phyloP scores from a whole-genome alignment of 129 eudicot species.

The Escallonia herrerae region DNA sequence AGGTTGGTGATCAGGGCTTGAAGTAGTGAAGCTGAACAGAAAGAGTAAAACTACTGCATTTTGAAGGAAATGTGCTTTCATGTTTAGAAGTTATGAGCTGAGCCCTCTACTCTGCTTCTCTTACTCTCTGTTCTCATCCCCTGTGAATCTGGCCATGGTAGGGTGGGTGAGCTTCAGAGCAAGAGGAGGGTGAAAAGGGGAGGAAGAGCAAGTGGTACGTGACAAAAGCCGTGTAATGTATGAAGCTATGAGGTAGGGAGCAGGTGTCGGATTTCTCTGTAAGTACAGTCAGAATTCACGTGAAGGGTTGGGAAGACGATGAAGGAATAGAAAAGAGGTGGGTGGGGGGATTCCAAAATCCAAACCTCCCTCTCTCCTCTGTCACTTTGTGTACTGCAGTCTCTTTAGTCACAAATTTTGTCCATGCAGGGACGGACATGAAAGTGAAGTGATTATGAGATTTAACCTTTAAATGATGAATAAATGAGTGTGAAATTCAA shows the following conservation, averaged over 20 bases:
- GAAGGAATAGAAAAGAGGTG: background rate
- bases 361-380: background rate
- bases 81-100: background rate
- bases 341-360: background rate
- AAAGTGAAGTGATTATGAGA: background rate
- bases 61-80: conserved; percentile 2
- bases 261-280: background rate
- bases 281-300: conserved; percentile 27
- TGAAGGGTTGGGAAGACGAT: conserved; percentile 9
- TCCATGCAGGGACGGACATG: no score
- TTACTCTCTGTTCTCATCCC: background rate
- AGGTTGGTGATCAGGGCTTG: background rate
- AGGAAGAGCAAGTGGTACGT: conserved; percentile 4
- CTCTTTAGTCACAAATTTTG: background rate
- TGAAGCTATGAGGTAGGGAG: background rate
- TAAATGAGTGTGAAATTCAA: background rate
- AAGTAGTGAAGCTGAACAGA: background rate
- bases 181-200: background rate
- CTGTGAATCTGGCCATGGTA: background rate
- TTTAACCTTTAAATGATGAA: background rate
- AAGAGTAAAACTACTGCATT: background rate
- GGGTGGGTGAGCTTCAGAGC: background rate
- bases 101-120: background rate
- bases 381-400: background rate
- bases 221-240: conserved; percentile 9